Base-by-base conservation (phyloP, 1,284 basidiomycete species). In the Bjerkandera adusta region DNA sequence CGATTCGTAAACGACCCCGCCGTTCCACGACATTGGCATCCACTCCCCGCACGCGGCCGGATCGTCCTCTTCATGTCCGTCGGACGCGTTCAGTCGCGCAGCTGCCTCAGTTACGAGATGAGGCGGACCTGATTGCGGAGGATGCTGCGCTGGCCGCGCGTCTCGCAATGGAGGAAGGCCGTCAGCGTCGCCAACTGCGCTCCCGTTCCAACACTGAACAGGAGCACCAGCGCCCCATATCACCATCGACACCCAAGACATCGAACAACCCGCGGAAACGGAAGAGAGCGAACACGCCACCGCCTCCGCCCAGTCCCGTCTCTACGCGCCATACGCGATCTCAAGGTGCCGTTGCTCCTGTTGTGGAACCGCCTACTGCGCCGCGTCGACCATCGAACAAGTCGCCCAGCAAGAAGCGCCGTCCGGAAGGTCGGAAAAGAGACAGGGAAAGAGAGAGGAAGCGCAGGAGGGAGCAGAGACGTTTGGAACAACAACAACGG, bases 261-360 rank as follows among this genome's bases (percentile, higher is more conserved):
- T 30, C 36, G 33, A 22, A 30, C 24, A 35, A 55, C 15, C 63
- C 70, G 12, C 66, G 71, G 40, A 79, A 79, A 61, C 72, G 77
- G 43, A 64, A 69, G 50, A 68, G 73, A 37, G 64, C 76, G 7
- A 73, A 76, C 27, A 71, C 70, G 2, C 63, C 69, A 5, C 68
- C 69, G 20, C 57, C 60, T n/a, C 43, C 52, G 18, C 53, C 43
- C 20, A 43, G 35, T 32, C 40, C 47, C 11, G 55, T 51, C 36
- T 55, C 53, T 16, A 38, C 38, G 24, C 43, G 47, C 22, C 56
- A 39, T 11, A 49, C 51, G n/a, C 27, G 47, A 3, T 52, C 51
- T 3, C 30, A 34, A 33, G 32, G 38, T 11, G 25, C 43, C 16
- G 18, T 42, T 36, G 29, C 44, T 25, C 12, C 44, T 15, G 36